These are phyloP conservation scores for Colletotrichum tanaceti DNA, from an alignment of 2,329 filamentous ascomycete genomes.

Conservation along the genomic window DNA sequence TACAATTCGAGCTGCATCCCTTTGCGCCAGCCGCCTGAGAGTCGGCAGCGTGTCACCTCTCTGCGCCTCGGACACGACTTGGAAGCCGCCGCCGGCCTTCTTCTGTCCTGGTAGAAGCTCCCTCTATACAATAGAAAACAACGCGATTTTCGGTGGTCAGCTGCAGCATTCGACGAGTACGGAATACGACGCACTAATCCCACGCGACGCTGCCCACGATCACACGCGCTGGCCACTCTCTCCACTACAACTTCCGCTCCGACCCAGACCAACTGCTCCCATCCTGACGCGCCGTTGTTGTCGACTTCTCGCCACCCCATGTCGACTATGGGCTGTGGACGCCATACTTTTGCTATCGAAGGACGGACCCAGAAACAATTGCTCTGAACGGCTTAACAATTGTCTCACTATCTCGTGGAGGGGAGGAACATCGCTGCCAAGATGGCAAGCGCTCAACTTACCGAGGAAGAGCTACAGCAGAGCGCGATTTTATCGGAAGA, in stretches of 20 bases:
- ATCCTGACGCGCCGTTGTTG: conserved; percentile 2
- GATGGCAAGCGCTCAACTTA: conserved; percentile 65
- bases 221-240: conserved; percentile 3
- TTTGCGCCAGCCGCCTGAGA: conserved; percentile 12
- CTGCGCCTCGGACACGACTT: conserved; percentile 14
- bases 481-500: conserved; percentile 65
- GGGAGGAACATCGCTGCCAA: background rate
- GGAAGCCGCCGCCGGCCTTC: background rate
- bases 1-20: conserved; percentile 25
- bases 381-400: background rate
- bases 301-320: background rate
- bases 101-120: background rate
- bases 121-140: background rate
- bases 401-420: background rate
- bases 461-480: conserved; percentile 69
- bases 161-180: background rate
- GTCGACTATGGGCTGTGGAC: conserved; percentile 30
- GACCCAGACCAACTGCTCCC: background rate
- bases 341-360: background rate
- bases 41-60: conserved; percentile 21
- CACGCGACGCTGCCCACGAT: background rate
- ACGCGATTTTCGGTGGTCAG: background rate
- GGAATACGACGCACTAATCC: background rate
- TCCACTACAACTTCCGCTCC: background rate
- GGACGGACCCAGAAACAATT: conserved; percentile 13